Base-by-base conservation (phyloP, 371 early-diverging fungal genomes). In the Rhizomucor miehei region DNA sequence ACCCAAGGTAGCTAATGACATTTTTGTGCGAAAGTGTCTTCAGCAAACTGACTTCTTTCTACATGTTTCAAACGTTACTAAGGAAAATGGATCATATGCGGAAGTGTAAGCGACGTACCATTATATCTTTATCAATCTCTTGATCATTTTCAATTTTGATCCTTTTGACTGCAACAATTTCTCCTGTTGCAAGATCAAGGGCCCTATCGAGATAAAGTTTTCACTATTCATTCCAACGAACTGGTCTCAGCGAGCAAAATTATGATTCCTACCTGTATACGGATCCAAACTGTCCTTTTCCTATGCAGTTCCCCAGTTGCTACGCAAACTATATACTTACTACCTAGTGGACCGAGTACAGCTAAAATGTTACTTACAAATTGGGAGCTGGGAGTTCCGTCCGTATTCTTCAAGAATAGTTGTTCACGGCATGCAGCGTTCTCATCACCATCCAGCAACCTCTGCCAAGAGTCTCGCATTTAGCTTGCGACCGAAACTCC, bases 231-330 rank as follows among this genome's bases (percentile, higher is more conserved):
- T 29, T 8, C 29, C 29, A 3, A 29, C 29, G n/a, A n/a, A n/a
- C n/a, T n/a, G n/a, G n/a, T n/a, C n/a, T n/a, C n/a, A n/a, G 29
- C 29, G 3, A 5, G 43, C 17, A 20, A 23, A 21, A 38, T 9
- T 8, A 21, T n/a, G 48, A 44, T 3, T 34, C 54, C 54, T 70
- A 73, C 74, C 62, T 80, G 64, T 91, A 90, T 1, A 95, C 96
- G 1, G 88, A 68, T 9, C 93, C 96, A 66, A 93, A 94, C 41
- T 93, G 94, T 2, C 96, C 96, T 60, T 89, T 87, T 2, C 96
- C 96, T 23, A 95, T 90, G 55, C 91, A 92, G 54, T 92, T 90
- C 6, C 95, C 94, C 10, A 92, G 76, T 78, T 93, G 89, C 80
- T 83, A 57, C 16, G 13, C 11, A 50, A 1, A 21, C 9, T 41